Evolutionary conservation across 345 rosid species (phyloP), one percentile per base, ranked within the genome.

Genomic region (Eucalyptus pauciflora): DNA sequence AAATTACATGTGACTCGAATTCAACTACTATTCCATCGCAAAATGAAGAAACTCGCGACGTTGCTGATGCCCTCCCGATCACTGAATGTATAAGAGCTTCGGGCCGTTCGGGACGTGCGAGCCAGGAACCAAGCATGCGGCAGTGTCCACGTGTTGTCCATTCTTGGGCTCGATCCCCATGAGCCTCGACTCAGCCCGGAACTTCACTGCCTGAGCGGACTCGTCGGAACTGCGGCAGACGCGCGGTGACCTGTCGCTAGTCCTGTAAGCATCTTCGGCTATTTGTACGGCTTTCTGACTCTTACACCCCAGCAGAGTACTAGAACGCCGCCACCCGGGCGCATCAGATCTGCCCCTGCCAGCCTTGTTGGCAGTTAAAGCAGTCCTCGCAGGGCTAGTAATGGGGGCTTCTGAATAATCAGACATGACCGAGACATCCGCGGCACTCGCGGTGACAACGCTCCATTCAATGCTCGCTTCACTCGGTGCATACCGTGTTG

Each of bases 381-480:
- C 50, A 46, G 90, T 20, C 83, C 83, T 37, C 14, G 7, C 8
- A 6, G 83, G 83, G 48, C 83, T 76, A 37, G 83, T 10, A 7
- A 79, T 79, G 91, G 50, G 91, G 88, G 71, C 49, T 86, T 89
- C 94, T 76, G 95, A 97, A 52, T 89, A 93, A 87, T 97, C 98
- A 9, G 98, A 95, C 89, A 93, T 89, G 22, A 89, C 93, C 20
- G 98, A 95, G 91, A 89, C 92, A 88, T 96, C 99, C 1, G 96
- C 98, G 4, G 95, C 97, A 69, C 99, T 96, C 49, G 95, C 97
- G 0, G 99, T 97, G 87, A 95, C 95, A 8, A 96, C 98, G 52
- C 99, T 97, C 99, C 99, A 96, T 37, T 94, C 95, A 79, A 97
- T 94, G 92, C 99, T 96, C 50, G 93, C 98, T 90, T 97, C 99